Base-by-base conservation (phyloP, 75 land plant species). In the Pseudotsuga menziesii region DNA sequence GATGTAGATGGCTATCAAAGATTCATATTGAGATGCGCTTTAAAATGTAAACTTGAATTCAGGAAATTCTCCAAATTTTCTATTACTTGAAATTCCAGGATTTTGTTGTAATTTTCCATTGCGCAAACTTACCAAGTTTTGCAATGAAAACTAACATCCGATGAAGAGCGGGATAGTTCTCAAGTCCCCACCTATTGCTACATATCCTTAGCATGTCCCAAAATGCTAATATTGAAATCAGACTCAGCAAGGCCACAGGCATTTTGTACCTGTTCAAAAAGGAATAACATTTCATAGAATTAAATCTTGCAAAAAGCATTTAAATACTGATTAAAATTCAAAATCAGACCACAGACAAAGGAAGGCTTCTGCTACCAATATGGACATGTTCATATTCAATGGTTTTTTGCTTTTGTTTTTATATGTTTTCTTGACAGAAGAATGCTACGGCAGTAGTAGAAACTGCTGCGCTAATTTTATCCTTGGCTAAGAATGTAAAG, bases 191-290 rank as follows among this genome's bases (percentile, higher is more conserved):
- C 55, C 67, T 82, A 55, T 89, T 84, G 57, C 78, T 75, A 55
- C 82, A 79, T 73, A 83, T 81, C 78, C 89, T 87, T 63, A 96
- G 60, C 13, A 81, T 23, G 41, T 94, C 99, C 99, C 97, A 94
- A n/a, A 94, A 78, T 39, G 80, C 83, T 72, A 96, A 76, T 60
- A 93, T 48, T 13, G 79, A 84, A 41, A 94, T 44, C 72, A 96
- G 22, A 20, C 99, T 97, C 58, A 93, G 22, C 58, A 94, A 84
- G 5, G 93, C 88, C 39, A 92, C 26, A 0, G 99, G 99, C 92
- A 92, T 87, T 79, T 90, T 86, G 76, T 96, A 96, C 82, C 99
- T 96, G 83, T 75, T 55, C 27, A 12, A 58, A 58, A 59, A 36
- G 8, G 20, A 11, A 20, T 19, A 19, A 36, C 19, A 35, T 57